Percentiles rank a stretch among this genome's conserved stretches.
Evolutionary conservation across 768 basidiomycete species (phyloP).

Genomic region (Kwoniella mangroviensis): DNA sequence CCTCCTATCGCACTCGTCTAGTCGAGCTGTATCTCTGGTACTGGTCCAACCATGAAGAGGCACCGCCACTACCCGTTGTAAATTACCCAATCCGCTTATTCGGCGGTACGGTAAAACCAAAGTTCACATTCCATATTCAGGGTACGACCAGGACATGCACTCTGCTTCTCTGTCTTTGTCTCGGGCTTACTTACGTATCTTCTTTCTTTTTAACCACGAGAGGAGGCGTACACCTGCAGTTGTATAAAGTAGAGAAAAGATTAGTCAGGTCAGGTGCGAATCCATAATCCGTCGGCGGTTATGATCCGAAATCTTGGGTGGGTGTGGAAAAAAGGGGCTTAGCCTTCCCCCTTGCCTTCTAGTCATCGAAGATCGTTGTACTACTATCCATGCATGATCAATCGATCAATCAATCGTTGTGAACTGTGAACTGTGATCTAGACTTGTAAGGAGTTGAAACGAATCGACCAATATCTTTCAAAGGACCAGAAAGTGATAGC

Average conservation of each 20-base stretch:
- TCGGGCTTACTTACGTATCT: not conserved
- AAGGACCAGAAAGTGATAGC: not conserved
- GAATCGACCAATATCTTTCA: not conserved
- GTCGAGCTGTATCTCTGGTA: not conserved
- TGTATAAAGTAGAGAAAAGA: not conserved
- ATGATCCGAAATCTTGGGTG: slow-evolving; percentile 12
- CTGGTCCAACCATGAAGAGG: not conserved
- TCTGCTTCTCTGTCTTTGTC: not conserved
- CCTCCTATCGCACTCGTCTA: not conserved
- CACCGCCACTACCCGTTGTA: not conserved
- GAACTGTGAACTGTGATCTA: not conserved
- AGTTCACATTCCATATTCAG: not conserved
- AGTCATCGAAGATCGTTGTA: not conserved
- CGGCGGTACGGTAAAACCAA: not conserved
- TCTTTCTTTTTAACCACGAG: not conserved
- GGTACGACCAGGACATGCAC: not conserved
- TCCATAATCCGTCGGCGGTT: slow-evolving; percentile 1
- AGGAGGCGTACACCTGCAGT: not conserved
- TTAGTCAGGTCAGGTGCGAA: not conserved
- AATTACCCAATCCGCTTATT: slow-evolving; percentile 13
- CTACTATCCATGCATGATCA: not conserved
- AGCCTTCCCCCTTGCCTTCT: not conserved
- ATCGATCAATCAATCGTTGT: not conserved
- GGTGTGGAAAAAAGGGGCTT: not conserved
- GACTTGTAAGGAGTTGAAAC: not conserved